Base-by-base conservation (phyloP, 495 filamentous ascomycete species). In the Penicillium goetzii region DNA sequence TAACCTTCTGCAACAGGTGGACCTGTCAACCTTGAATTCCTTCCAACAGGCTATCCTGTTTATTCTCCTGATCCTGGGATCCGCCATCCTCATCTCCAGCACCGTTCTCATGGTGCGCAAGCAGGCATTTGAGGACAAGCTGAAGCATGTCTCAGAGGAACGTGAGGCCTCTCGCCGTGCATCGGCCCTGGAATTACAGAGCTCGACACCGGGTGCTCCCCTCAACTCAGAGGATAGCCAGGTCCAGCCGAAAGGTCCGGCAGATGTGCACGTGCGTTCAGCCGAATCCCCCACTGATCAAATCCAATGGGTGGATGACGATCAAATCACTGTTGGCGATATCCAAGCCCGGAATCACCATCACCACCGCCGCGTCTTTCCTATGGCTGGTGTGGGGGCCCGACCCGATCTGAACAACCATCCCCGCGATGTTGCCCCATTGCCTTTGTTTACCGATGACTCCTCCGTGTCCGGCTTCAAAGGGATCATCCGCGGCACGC, bases 41-140 rank as follows among this genome's bases (percentile, higher is more conserved):
- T 90, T 89, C 71, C 93, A 96, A 69, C 93, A 96, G 68, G 72
- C 84, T 11, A 69, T 94, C 17, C 82, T 96, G 12, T 95, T 92
- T 72, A 23, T 88, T 5, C 79, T 92, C 54, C 88, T 92, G 33
- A 81, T 93, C 54, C 72, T 92, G 15, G 92, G 92, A 4, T 89
- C 88, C 45, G 82, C 87, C 1, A 77, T 81, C 25, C 68, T 78
- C 21, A 72, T 81, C 38, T 81, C 79, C 2, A 74, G 73, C 50
- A 73, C 76, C 1, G 77, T 81, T 14, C 66, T 80, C 14, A 76
- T 86, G 33, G 84, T 89, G 11, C 81, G 92, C 30, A 89, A 87
- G 72, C 81, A 82, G 66, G 88, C 84, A 9, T 96, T 96, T 67
- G 88, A 93, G 71, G 74, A 72, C 11, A 86, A 87, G 56, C 88